Evolutionary conservation across 306 rosid genomes (phyloP).

Genomic region (Adenanthera pavonina): DNA sequence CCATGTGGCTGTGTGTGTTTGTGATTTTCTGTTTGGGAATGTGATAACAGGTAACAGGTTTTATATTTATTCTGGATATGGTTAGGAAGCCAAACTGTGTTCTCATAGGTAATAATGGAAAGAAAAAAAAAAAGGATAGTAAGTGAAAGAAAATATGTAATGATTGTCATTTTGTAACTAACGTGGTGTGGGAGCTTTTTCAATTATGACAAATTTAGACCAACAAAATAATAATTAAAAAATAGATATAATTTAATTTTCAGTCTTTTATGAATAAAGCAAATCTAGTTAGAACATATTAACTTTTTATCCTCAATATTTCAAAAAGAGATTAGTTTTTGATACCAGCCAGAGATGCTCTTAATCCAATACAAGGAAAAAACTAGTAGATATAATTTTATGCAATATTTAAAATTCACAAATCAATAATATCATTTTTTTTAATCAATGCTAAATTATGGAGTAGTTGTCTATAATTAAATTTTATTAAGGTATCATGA

Average conservation of each 20-base stretch:
- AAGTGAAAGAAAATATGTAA: conserved; percentile 32
- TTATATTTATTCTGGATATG: conserved; percentile 22
- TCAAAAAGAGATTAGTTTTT: too few relatives aligned
- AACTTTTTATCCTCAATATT: too few relatives aligned
- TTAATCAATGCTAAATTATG: neutral
- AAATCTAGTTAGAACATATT: too few relatives aligned
- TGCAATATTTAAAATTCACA: neutral
- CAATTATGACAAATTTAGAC: conserved; percentile 44
- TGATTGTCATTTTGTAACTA: conserved; percentile 47
- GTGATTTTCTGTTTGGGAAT: conserved; percentile 12
- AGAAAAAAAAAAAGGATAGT: neutral
- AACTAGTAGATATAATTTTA: too few relatives aligned
- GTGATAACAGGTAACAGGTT: conserved; percentile 8
- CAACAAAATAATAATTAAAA: neutral
- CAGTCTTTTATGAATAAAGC: too few relatives aligned
- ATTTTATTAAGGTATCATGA: neutral
- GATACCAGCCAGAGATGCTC: too few relatives aligned
- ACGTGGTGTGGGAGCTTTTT: conserved; percentile 45
- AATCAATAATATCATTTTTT: neutral
- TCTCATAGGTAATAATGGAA: conserved; percentile 21
- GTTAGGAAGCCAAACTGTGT: conserved; percentile 20
- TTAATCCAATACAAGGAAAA: too few relatives aligned
- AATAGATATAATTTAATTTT: neutral
- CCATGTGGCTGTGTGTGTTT: conserved; percentile 6
- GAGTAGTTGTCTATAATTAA: neutral